Base-by-base conservation (phyloP, 306 rosid genomes). In the Adenanthera pavonina region DNA sequence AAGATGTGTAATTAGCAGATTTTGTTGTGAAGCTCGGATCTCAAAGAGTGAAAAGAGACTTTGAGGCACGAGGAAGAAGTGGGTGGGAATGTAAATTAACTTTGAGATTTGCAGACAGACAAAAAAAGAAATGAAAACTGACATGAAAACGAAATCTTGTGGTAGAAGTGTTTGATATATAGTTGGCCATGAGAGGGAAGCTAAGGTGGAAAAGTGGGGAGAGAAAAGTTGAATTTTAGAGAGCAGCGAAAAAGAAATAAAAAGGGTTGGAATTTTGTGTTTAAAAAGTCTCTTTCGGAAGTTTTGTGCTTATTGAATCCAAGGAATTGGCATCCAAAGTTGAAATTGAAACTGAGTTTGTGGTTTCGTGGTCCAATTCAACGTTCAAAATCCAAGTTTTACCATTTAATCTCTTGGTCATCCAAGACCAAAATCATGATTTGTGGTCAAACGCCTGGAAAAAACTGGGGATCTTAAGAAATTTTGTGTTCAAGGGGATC, bases 291-390 rank as follows among this genome's bases (percentile, higher is more conserved):
- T 85, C 94, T 87, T 93, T 91, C 82, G 54, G 85, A 62, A 83
- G 74, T 75, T 80, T 77, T 82, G 59, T 44, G 53, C 48, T 84
- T 72, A 80, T 75, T 91, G 97, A 93, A 93, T 91, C 97, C 97
- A 89, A 93, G 90, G 81, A 91, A 86, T 78, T 10, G 73, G 97
- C 87, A 93, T 93, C 97, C 97, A 65, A 93, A 88, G 97, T 20
- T 86, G 49, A 93, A 88, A 92, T 20, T 84, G 49, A 48, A 47
- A 43, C 30, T 5, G 36, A 25, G 40, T 20, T 59, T 30, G 34
- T 80, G 68, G 52, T 17, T 64, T 80, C 53, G 84, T 86, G 87
- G 87, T 81, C 84, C 34, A 67, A 40, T n/a, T 68, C 53, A 68
- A 68, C 14, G 15, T 77, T 76, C 64, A n/a, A 47, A 36, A 44